Evolutionary conservation across 768 basidiomycete species (phyloP).

Genomic region (Podaxis sp.): DNA sequence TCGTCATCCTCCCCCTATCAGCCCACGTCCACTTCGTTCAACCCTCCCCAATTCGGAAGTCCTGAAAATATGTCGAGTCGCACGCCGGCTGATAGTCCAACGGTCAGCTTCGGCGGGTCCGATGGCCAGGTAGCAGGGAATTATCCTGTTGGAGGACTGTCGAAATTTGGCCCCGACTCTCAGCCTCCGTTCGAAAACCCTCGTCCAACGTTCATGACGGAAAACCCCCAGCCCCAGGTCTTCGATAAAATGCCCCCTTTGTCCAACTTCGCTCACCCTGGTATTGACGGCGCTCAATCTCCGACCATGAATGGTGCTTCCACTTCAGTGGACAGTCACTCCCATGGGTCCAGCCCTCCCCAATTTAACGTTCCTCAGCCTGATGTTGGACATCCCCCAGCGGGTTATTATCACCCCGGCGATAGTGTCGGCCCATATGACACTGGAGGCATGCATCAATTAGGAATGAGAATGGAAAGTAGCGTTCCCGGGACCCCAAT

Average conservation of each 20-base stretch:
- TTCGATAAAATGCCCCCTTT: slow-evolving; percentile 5
- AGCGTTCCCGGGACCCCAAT: slow-evolving; percentile 12
- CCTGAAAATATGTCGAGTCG: slow-evolving; percentile 1
- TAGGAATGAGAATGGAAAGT: slow-evolving; percentile 6
- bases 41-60: slow-evolving; percentile 3
- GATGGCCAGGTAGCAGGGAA: background rate
- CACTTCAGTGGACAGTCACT: slow-evolving; percentile 1
- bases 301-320: slow-evolving; percentile 1
- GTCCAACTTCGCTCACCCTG: background rate
- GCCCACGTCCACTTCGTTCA: background rate
- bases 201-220: slow-evolving; percentile 1
- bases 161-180: slow-evolving; percentile 8
- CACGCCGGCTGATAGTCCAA: slow-evolving; percentile 4
- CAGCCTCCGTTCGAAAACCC: slow-evolving; percentile 1
- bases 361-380: background rate
- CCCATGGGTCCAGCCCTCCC: slow-evolving; percentile 3
- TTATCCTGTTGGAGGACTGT: background rate
- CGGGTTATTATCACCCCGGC: slow-evolving; percentile 3
- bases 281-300: background rate
- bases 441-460: background rate
- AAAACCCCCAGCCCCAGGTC: slow-evolving; percentile 11
- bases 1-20: slow-evolving; percentile 9
- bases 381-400: slow-evolving; percentile 1
- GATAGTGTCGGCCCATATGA: background rate
- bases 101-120: background rate